These are phyloP conservation scores for Parsonsia alboflavescens DNA, from an alignment of 257 asterid genomes.

Conservation along the genomic window DNA sequence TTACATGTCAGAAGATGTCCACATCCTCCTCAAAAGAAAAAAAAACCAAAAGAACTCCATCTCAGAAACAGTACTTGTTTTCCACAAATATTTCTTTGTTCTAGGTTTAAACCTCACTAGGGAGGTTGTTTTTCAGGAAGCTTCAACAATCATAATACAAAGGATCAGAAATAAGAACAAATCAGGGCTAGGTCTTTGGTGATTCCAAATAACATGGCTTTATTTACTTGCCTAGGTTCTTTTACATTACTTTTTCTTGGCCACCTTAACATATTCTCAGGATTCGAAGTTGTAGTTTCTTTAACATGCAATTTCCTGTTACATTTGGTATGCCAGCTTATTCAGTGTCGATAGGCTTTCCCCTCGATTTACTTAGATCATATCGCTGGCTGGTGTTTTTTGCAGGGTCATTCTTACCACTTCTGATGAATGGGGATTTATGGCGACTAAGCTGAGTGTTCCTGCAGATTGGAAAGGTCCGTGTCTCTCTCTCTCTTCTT, in stretches of 20 bases:
- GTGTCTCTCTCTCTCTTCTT: neutral
- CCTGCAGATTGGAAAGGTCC: constrained; percentile 98
- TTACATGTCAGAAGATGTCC: neutral
- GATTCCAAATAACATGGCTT: neutral
- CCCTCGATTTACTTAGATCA: neutral
- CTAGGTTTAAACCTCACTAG: neutral
- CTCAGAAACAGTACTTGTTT: neutral
- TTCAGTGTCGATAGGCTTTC: neutral
- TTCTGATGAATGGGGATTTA: constrained; percentile 80
- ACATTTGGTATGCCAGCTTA: neutral
- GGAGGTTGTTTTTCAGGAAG: neutral
- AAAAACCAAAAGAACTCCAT: neutral
- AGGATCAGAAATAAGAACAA: neutral
- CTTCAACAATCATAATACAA: neutral
- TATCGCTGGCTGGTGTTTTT: neutral
- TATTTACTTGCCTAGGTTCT: neutral
- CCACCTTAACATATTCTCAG: neutral
- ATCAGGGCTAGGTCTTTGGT: neutral
- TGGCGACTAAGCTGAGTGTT: constrained; percentile 73
- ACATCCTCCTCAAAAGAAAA: neutral
- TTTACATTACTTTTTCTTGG: neutral
- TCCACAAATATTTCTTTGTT: neutral
- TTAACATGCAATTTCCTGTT: neutral
- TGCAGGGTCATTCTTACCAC: constrained; percentile 81
- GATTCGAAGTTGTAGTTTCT: neutral